Base-by-base conservation (phyloP, 495 filamentous ascomycete genomes). In the Penicillium psychrofluorescens region DNA sequence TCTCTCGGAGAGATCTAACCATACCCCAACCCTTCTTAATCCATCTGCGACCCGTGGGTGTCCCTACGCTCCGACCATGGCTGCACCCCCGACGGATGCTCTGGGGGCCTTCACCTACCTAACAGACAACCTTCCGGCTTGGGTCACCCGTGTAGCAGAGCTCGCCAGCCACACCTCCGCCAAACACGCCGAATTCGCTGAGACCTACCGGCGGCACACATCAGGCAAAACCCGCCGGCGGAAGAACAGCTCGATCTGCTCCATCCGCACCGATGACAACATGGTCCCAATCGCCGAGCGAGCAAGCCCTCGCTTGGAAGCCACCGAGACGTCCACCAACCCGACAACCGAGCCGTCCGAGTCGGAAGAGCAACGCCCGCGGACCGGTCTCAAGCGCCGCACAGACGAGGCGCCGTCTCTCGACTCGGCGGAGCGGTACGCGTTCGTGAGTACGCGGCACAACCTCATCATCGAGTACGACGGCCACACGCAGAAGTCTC, bases 391-490 rank as follows among this genome's bases (percentile, higher is more conserved):
- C 40, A 68, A 64, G 38, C 55, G 59, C 15, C 53, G 53, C 6
- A 48, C 53, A 1, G 54, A 67, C 22, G 50, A 70, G 40, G 51
- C 55, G 14, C 43, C 58, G 6, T 64, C 56, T 13, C 45, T 52
- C 31, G 55, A 54, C 31, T 71, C 67, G 9, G 46, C 39, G 8
- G 56, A 63, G 27, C 51, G 67, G 53, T 44, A 78, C 54, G 36
- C 72, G 57, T 71, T 72, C 15, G 87, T 84, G 58, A 81, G 86
- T 43, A 82, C 78, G 10, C 77, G 85, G 43, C 80, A 78, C 47
- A 89, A 88, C 77, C 80, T 94, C 43, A 81, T 91, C 27, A 84
- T 95, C 35, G 86, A 90, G 59, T 95, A 95, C 61, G 89, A 95
- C 58, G 85, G 85, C 52, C 80, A 86, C 44, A 83, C 89, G 9